phyloP scores from a whole-genome alignment of 2,329 filamentous ascomycete species.

The Neopestalotiopsis clavispora region DNA sequence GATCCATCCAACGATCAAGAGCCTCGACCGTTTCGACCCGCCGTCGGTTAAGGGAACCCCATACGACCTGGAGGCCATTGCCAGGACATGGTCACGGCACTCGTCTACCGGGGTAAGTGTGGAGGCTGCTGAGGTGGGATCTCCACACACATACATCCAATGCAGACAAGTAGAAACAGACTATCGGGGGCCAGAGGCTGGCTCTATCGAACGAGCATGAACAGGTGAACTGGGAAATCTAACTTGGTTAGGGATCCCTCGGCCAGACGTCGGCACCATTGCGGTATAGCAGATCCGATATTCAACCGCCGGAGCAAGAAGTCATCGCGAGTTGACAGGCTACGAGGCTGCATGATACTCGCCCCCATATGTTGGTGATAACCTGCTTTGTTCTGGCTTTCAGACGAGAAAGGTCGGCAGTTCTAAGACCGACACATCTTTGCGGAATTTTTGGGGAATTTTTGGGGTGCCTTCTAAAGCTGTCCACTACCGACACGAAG shows the following conservation, averaged over 20 bases:
- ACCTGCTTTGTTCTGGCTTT: neutral
- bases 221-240: conserved; percentile 5
- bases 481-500: neutral
- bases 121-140: conserved; percentile 1
- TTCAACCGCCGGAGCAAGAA: neutral
- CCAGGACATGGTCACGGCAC: conserved; percentile 1
- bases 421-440: neutral
- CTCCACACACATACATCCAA: neutral
- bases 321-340: neutral
- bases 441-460: neutral
- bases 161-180: neutral
- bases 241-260: conserved; percentile 5
- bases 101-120: conserved; percentile 2
- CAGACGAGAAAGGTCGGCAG: neutral
- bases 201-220: conserved; percentile 5
- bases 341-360: neutral
- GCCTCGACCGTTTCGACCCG: neutral
- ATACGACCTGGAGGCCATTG: conserved; percentile 1
- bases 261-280: neutral
- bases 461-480: neutral
- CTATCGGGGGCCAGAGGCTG: conserved; percentile 3
- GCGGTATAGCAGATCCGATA: conserved; percentile 1
- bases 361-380: neutral
- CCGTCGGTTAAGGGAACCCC: neutral
- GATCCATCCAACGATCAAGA: neutral